phyloP scores from a whole-genome alignment of 352 stramenopile genomes.

The Labyrinthula sp. region DNA sequence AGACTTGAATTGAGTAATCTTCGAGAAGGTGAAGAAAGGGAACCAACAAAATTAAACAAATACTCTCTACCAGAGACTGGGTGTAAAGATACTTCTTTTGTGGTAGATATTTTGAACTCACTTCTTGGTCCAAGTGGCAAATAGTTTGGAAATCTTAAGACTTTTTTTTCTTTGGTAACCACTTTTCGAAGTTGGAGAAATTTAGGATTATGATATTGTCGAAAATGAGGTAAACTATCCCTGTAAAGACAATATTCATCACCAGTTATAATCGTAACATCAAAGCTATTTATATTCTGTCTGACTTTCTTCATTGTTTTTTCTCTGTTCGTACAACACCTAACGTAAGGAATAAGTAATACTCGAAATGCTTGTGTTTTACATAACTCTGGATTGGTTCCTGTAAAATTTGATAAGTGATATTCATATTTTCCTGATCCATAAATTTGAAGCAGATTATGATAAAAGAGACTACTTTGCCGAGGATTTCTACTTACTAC shows the following conservation, averaged over 20 bases:
- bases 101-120: constrained; percentile 10
- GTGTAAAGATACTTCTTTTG: background rate
- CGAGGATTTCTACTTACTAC: constrained; percentile 14
- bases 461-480: constrained; percentile 19
- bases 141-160: constrained; percentile 7
- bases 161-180: constrained; percentile 3
- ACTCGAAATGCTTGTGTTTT: constrained; percentile 5
- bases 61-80: constrained; percentile 3
- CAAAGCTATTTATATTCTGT: constrained; percentile 12
- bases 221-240: constrained; percentile 14
- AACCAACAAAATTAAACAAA: constrained; percentile 22
- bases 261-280: constrained; percentile 26
- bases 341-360: constrained; percentile 23
- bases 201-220: constrained; percentile 15
- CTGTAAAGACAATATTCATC: constrained; percentile 24
- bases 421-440: constrained; percentile 13
- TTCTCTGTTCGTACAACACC: constrained; percentile 16
- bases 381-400: constrained; percentile 5
- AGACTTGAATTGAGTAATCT: too few relatives aligned
- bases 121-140: constrained; percentile 15
- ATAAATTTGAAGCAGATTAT: constrained; percentile 8
- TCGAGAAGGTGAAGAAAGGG: constrained; percentile 11
- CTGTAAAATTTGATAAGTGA: too few relatives aligned
- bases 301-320: constrained; percentile 1
- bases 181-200: too few relatives aligned